Base-by-base conservation (phyloP, 2,329 filamentous ascomycete species). In the Ustilaginoidea virens region DNA sequence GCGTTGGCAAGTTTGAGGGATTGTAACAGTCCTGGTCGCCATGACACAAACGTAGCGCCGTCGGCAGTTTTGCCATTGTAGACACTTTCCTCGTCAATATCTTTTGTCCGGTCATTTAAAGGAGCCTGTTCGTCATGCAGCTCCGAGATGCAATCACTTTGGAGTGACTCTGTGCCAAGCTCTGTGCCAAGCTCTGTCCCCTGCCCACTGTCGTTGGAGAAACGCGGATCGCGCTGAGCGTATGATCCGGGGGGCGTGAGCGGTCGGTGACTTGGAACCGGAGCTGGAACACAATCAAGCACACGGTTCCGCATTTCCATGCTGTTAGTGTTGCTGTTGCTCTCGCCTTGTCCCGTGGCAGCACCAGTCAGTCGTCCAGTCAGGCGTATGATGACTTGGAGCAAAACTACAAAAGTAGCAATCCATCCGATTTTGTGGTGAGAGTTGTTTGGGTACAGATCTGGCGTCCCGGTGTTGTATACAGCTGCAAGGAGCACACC, bases 381-480 rank as follows among this genome's bases (percentile, higher is more conserved):
- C 31, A 83, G 48, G 27, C 72, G 69, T 47, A 92, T 58, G 22
- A 78, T 43, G 11, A 78, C 64, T 56, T 93, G 87, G 1, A 66
- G 72, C 29, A 63, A 63, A 8, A 80, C 63, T 4, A 86, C 60
- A 61, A 71, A 79, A 3, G 79, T 87, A 17, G 78, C 65, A 23
- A 81, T 62, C 87, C 87, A 96, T 31, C 85, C 85, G 24, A 87
- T 66, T 50, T 80, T 85, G 57, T 85, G 75, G 51, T 94, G 86
- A n/a, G 78, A 70, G 47, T 92, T 92, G 47, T 80, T 76, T 18
- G 74, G 74, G 48, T 93, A 94, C 14, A 94, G 58, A 46, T 93
- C 81, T 1, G 85, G 83, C 0, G 83, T 92, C 37, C 69, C 73
- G 33, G 68, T 63, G 48, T 90, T 83, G 60, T 93, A 93, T 19